These are phyloP conservation scores for Phylloporus rhodoxanthus DNA, from an alignment of 768 basidiomycete species.

Conservation along the genomic window DNA sequence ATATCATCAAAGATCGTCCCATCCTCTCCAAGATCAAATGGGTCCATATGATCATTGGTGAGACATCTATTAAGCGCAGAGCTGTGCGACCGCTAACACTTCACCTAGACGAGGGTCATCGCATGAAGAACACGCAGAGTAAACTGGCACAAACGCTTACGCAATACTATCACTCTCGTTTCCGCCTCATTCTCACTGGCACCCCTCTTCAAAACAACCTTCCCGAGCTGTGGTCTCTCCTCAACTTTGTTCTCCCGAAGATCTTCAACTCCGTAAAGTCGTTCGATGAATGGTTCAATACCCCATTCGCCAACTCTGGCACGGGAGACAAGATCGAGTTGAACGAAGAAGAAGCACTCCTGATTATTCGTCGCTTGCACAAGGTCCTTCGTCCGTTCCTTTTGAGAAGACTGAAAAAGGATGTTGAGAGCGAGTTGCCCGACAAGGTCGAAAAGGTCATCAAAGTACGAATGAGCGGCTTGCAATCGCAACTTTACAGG, in stretches of 20 bases:
- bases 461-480: constrained; percentile 89
- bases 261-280: constrained; percentile 99
- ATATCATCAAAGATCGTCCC: constrained; percentile 96
- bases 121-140: constrained; percentile 94
- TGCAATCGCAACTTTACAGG: constrained; percentile 90
- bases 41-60: constrained; percentile 96
- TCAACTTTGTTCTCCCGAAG: constrained; percentile 92
- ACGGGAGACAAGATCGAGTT: constrained; percentile 96
- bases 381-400: constrained; percentile 96
- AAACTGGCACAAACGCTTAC: constrained; percentile 88
- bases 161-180: constrained; percentile 87
- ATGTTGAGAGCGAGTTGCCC: constrained; percentile 91
- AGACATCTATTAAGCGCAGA: constrained; percentile 11
- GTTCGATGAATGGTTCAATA: constrained; percentile 99
- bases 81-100: constrained; percentile 2
- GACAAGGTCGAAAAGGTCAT: constrained; percentile 98
- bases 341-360: constrained; percentile 98
- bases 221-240: constrained; percentile 89
- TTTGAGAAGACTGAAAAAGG: constrained; percentile 88
- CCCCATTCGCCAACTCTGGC: constrained; percentile 97
- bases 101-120: constrained; percentile 81
- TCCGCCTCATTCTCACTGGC: constrained; percentile 90
- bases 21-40: constrained; percentile 86
- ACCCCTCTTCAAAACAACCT: constrained; percentile 97
- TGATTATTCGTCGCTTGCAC: constrained; percentile 93